Evolutionary conservation across 306 rosid genomes (phyloP).

Genomic region (Gastrolobium villosum): DNA sequence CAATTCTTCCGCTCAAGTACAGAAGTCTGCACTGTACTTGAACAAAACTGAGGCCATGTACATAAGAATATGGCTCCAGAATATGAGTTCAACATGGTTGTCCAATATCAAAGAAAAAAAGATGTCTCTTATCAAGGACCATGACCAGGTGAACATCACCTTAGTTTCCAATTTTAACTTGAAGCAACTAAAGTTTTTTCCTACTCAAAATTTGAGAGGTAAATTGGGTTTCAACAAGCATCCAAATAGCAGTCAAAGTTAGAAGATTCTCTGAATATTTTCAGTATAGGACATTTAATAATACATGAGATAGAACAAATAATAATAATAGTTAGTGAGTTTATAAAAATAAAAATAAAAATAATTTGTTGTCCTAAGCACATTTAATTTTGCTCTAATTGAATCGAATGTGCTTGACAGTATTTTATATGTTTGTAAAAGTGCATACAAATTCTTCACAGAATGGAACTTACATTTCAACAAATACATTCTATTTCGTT

Average conservation of each 20-base stretch:
- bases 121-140: background rate
- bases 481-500: conserved; percentile 25
- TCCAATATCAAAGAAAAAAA: background rate
- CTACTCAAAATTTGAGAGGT: background rate
- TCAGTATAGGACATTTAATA: background rate
- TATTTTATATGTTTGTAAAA: too few relatives aligned
- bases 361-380: too few relatives aligned
- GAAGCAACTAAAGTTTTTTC: background rate
- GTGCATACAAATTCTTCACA: background rate
- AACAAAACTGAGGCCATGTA: conserved; percentile 25
- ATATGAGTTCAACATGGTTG: conserved; percentile 15
- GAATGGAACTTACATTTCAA: background rate
- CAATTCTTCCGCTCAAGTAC: conserved; percentile 25
- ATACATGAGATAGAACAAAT: too few relatives aligned
- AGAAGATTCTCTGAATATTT: conserved; percentile 38
- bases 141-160: background rate
- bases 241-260: background rate
- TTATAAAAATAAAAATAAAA: too few relatives aligned
- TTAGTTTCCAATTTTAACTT: conserved; percentile 7
- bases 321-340: too few relatives aligned
- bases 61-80: conserved; percentile 19
- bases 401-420: too few relatives aligned
- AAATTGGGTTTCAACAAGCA: conserved; percentile 5
- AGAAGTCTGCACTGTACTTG: background rate
- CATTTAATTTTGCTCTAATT: too few relatives aligned